Conservation (phyloP, 1,284 basidiomycete genomes). For the Ceratobasidium sp. region DNA sequence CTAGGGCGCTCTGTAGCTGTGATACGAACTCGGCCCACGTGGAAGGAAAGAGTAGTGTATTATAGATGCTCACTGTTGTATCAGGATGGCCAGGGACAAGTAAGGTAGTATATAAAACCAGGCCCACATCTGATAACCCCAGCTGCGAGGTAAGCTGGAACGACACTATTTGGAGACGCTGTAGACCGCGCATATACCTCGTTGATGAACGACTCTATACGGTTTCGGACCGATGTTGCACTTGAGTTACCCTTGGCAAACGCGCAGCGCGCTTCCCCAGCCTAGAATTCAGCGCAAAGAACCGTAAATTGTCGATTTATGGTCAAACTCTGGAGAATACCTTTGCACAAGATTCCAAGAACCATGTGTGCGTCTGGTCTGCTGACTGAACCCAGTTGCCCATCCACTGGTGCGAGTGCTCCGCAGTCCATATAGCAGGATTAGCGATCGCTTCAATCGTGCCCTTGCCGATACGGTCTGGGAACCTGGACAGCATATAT, state of each 20-base stretch:
- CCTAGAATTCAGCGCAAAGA: constrained; percentile 44
- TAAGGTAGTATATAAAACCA: background rate
- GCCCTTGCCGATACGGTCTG: constrained; percentile 45
- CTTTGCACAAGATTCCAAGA: constrained; percentile 52
- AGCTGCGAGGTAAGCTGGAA: constrained; percentile 2
- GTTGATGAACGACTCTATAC: constrained; percentile 53
- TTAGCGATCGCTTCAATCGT: constrained; percentile 46
- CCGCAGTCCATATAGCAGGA: constrained; percentile 41
- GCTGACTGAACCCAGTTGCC: constrained; percentile 50
- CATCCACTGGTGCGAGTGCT: constrained; percentile 43
- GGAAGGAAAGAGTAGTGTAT: constrained; percentile 50
- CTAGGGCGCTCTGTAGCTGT: constrained; percentile 1
- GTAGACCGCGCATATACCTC: constrained; percentile 2
- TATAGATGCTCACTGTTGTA: constrained; percentile 47
- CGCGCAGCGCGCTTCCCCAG: constrained; percentile 51
- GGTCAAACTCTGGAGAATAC: constrained; percentile 45
- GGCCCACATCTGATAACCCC: constrained; percentile 10
- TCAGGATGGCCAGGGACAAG: background rate
- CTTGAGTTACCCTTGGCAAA: constrained; percentile 43
- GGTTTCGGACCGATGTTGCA: constrained; percentile 45
- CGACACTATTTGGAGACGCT: constrained; percentile 4
- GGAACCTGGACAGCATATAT: too few species aligned
- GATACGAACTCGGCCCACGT: constrained; percentile 43
- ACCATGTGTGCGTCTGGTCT: constrained; percentile 52
- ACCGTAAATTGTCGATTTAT: background rate